Evolutionary conservation across 345 rosid species (phyloP), one percentile per base, ranked within the genome.

Genomic region (Acer negundo): DNA sequence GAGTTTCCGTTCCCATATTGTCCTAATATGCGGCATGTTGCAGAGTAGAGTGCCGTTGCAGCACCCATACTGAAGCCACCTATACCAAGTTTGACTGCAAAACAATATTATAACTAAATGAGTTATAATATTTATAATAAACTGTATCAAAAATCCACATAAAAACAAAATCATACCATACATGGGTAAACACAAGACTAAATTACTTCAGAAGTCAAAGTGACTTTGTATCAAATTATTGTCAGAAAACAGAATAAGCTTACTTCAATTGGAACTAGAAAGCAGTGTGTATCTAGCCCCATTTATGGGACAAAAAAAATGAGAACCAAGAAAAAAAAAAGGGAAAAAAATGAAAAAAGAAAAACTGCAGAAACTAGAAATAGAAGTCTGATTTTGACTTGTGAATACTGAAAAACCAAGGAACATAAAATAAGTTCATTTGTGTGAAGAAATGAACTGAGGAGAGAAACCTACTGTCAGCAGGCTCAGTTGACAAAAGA

Each of bases 51-150:
- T 59, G 94, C 90, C 31, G 76, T 79, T 69, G 97, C 93, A 69
- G 95, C 92, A 79, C 95, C 95, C 93, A 92, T 90, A 70, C 97
- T 90, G 83, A 92, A 92, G 67, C 97, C 97, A 69, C 94, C 94
- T 56, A 92, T 80, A 59, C 93, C 95, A 73, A 88, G 84, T 82
- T 79, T 84, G 75, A 88, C 89, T 88, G 80, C 82, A 79, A 31
- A 38, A 63, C 20, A 75, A 17, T 31, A 35, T 69, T 53, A 73
- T 22, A 46, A 10, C 66, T 10, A 55, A 16, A 17, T 66, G 42
- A 55, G 53, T 56, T 17, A 24, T 24, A 22, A 35, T 7, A 55
- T 10, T 17, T 31, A 31, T 19, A 55, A 26, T 70, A 17, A n/a
- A 46, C 72, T 22, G 20, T 19, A 15, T 69, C 42, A 73, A 76